Evolutionary conservation across 2,329 filamentous ascomycete species (phyloP).

Genomic region (Drechslerella coelobrocha): DNA sequence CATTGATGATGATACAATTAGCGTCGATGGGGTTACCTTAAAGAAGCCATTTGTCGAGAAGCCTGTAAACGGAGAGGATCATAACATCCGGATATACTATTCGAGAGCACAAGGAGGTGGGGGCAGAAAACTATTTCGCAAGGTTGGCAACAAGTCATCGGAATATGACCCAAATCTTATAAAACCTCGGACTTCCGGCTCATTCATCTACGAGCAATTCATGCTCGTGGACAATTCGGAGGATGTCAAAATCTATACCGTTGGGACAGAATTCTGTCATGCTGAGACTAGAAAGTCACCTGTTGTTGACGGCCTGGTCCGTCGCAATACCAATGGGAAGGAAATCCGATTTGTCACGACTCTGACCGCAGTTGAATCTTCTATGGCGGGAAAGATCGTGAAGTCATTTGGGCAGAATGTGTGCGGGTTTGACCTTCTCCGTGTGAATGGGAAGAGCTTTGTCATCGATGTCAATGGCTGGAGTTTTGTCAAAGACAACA

Average conservation of each 20-base stretch:
- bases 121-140: conserved; percentile 89
- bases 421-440: conserved; percentile 91
- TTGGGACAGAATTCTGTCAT: conserved; percentile 90
- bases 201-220: conserved; percentile 97
- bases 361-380: conserved; percentile 77
- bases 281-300: conserved; percentile 97
- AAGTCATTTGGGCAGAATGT: conserved; percentile 91
- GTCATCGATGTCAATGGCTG: conserved; percentile 99
- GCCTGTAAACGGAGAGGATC: conserved; percentile 95
- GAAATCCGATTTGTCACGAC: conserved; percentile 94
- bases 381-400: conserved; percentile 88
- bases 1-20: conserved; percentile 84
- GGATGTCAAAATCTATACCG: conserved; percentile 98
- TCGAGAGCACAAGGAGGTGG: conserved; percentile 85
- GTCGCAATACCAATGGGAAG: conserved; percentile 95
- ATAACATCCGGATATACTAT: conserved; percentile 99
- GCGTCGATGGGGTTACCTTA: conserved; percentile 81
- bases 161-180: conserved; percentile 82
- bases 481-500: conserved; percentile 99
- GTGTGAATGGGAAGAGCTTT: conserved; percentile 87
- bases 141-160: conserved; percentile 98
- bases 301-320: conserved; percentile 93
- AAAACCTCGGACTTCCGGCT: conserved; percentile 77
- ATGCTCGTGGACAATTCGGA: conserved; percentile 95
- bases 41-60: conserved; percentile 98